Base-by-base conservation (phyloP, 2,329 filamentous ascomycete genomes). In the Aureobasidium sp. region DNA sequence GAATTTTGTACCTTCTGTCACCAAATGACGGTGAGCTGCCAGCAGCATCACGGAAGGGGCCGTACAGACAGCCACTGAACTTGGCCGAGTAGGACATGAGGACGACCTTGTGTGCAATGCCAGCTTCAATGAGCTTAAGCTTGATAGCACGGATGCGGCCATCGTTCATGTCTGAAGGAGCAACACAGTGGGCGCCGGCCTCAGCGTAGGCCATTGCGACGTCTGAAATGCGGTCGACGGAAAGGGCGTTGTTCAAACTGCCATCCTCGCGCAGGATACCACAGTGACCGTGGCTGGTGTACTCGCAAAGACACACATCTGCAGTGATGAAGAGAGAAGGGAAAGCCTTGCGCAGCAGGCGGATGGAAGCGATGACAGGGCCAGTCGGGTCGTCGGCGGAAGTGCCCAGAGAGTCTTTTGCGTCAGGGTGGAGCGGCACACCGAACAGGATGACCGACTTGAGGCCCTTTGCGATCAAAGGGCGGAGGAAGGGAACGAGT, bases 41-140 rank as follows among this genome's bases (percentile, higher is more conserved):
- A 25, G 94, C 94, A 9, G 94, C 94, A 72, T 99, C 94, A 64
- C 94, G 89, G 83, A 99, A 99, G 13, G 94, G 94, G 0, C 94
- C 94, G 76, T 99, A 99, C 10, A 97, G 79, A 73, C 92, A 97
- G 49, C 94, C 94, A 27, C 90, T 93, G 77, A 99, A 99, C 75
- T 99, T 99, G 71, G 94, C 94, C 15, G 91, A 91, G 77, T 99
- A 99, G 5, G 91, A 96, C 94, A 99, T 97, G 64, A 99, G 82
- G 60, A 96, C 83, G 13, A 93, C 88, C 72, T 88, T 87, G 78
- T 99, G 94, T 7, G 92, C 88, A 68, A 97, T 89, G 59, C 93
- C 93, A 63, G 91, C 87, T 75, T 97, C 93, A 63, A 97, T 97
- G 65, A 99, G 81, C 80, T 97, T 97, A 59, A 97, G 83, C 81